phyloP scores from a whole-genome alignment of 768 basidiomycete genomes.

The Goffeauzyma gilvescens region DNA sequence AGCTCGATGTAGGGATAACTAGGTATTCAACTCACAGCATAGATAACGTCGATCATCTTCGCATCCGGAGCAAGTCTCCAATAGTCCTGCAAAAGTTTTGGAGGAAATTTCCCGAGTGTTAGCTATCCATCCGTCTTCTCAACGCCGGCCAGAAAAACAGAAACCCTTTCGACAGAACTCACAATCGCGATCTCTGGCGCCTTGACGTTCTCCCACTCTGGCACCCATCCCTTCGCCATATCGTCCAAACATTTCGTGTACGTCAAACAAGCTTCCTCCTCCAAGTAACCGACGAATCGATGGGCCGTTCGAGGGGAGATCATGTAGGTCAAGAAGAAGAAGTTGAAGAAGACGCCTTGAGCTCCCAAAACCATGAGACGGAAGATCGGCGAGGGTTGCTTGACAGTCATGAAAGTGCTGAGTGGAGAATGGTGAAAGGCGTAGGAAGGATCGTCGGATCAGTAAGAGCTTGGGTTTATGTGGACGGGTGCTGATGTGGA shows the following conservation, averaged over 20 bases:
- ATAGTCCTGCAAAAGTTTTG: conserved; percentile 41
- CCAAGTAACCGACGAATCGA: conserved; percentile 77
- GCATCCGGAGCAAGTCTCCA: conserved; percentile 37
- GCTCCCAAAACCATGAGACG: conserved; percentile 67
- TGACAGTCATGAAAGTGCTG: conserved; percentile 89
- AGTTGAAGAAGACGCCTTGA: conserved; percentile 45
- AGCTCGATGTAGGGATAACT: no score
- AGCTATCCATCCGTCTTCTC: background rate
- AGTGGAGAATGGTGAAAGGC: background rate
- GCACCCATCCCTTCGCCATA: conserved; percentile 37
- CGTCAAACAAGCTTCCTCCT: conserved; percentile 87
- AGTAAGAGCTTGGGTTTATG: conserved; percentile 9
- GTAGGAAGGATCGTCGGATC: conserved; percentile 3
- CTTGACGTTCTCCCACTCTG: conserved; percentile 43
- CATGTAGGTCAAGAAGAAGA: conserved; percentile 51
- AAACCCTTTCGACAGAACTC: background rate
- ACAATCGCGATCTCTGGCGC: conserved; percentile 70
- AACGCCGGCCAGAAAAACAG: background rate
- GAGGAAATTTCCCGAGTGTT: background rate
- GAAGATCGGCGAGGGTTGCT: conserved; percentile 60
- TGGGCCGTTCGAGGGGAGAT: conserved; percentile 37
- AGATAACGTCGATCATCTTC: conserved; percentile 59
- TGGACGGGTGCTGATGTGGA: no score
- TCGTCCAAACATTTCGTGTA: conserved; percentile 74
- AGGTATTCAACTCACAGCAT: no score